Base-by-base conservation (phyloP, 768 basidiomycete genomes). In the Collybia sp. region DNA sequence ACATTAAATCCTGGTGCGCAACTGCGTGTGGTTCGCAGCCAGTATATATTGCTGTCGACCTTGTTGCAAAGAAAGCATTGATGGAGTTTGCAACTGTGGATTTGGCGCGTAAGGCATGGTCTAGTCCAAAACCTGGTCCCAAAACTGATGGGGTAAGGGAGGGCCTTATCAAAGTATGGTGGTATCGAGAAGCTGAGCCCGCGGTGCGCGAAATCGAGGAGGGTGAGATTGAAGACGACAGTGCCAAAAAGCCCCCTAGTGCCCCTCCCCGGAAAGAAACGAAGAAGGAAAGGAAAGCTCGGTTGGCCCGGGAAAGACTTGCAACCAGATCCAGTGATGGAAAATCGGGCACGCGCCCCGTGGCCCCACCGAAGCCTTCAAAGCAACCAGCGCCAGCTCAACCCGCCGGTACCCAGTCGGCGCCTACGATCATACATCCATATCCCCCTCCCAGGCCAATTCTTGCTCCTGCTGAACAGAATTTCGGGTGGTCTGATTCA, bases 21-120 rank as follows among this genome's bases (percentile, higher is more conserved):
- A 53, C 53, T 36, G 72, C 67, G 5, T 70, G 66, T 40, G 64
- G 59, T 0, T 56, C 62, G 13, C 49, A 56, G 17, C 73, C 77
- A 6, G 60, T 69, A 17, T 67, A 70, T 36, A 45, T 72, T 12
- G 65, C 71, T 20, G 59, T 80, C 34, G 73, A 77, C 52, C 45
- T 58, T 1, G 63, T 61, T 12, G 62, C 48, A 5, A 72, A 64
- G 8, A 80, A 74, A 53, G 76, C 73, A 1, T 59, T 83, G 17
- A 54, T 82, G 3, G 78, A 80, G 59, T 82, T 80, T 56, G 53
- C 66, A 2, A 68, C 65, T 8, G 63, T 66, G 17, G 70, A 70
- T 20, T 46, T 68, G 12, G 79, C 80, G 9, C 56, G 66, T 42
- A 67, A 61, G 44, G 78, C 75, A 33, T 82, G 74, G 72, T 56